Percentiles rank a stretch among this genome's conserved stretches.
phyloP scores from a whole-genome alignment of 1,139 yeast genomes.

The Blastobotrys petasosporus region DNA sequence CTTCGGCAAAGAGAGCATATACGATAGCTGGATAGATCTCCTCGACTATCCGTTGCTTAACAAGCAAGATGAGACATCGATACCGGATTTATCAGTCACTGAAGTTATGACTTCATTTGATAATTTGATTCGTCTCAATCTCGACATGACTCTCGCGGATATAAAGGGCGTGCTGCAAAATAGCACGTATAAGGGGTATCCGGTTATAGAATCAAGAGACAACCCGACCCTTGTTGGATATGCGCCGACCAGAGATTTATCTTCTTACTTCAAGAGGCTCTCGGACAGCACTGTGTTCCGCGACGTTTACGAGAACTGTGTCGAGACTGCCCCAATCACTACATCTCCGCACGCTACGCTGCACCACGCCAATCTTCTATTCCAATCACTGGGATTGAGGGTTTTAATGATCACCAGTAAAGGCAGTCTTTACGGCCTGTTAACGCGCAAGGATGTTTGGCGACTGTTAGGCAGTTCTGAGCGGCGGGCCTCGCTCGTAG shows the following conservation, averaged over 20 bases:
- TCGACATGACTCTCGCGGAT: constrained; percentile 19
- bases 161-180: constrained; percentile 17
- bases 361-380: constrained; percentile 45
- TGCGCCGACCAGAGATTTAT: constrained; percentile 35
- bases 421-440: constrained; percentile 42
- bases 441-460: constrained; percentile 64
- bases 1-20: constrained; percentile 35
- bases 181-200: constrained; percentile 36
- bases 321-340: constrained; percentile 31
- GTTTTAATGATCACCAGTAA: constrained; percentile 48
- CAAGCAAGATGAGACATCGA: constrained; percentile 33
- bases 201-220: constrained; percentile 33
- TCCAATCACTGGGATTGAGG: constrained; percentile 49
- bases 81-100: constrained; percentile 33
- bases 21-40: constrained; percentile 41
- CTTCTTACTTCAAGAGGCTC: constrained; percentile 25
- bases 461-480: constrained; percentile 34
- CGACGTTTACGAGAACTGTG: constrained; percentile 15
- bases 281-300: background rate
- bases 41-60: constrained; percentile 37
- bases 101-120: constrained; percentile 30
- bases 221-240: constrained; percentile 38
- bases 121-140: constrained; percentile 26
- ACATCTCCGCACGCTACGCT: constrained; percentile 31
- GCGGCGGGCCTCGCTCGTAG: constrained; percentile 2